phyloP scores from a whole-genome alignment of 306 rosid species.

The Corylus avellana region DNA sequence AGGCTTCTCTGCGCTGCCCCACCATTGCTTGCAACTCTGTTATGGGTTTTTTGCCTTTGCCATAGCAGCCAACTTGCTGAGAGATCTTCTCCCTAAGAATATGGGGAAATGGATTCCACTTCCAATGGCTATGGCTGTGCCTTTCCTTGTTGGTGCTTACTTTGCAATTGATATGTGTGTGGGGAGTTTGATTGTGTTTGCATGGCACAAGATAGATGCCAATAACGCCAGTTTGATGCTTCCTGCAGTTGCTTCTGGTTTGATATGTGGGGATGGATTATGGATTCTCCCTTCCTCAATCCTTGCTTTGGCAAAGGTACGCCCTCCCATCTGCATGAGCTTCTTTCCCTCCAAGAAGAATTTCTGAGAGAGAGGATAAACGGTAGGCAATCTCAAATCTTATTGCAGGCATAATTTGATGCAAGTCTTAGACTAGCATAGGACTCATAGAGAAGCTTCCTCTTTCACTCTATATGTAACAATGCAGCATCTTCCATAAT shows the following conservation, averaged over 20 bases:
- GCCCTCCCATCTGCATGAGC: conserved; percentile 94
- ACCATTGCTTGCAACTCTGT: conserved; percentile 83
- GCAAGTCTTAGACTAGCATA: conserved; percentile 2
- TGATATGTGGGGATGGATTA: conserved; percentile 95
- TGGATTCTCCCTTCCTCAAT: conserved; percentile 95
- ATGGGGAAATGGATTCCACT: conserved; percentile 76
- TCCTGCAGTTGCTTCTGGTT: conserved; percentile 97
- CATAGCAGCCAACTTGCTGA: conserved; percentile 63
- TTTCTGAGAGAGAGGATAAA: conserved; percentile 16
- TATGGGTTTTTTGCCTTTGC: conserved; percentile 82
- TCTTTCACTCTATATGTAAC: conserved; percentile 3
- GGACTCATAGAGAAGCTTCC: not conserved
- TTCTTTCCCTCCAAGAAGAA: conserved; percentile 52
- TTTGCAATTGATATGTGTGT: conserved; percentile 95
- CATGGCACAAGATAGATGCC: conserved; percentile 63
- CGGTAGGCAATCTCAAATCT: conserved; percentile 5
- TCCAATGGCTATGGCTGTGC: conserved; percentile 99
- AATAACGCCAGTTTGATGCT: conserved; percentile 66
- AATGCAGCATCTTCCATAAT: conserved; percentile 12
- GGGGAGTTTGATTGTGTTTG: conserved; percentile 78
- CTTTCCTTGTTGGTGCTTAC: conserved; percentile 90
- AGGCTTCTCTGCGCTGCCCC: conserved; percentile 91
- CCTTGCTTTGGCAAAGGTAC: conserved; percentile 76
- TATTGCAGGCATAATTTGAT: not conserved
- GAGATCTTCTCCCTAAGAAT: conserved; percentile 61